phyloP scores from a whole-genome alignment of 805 yeast genomes.

The Blastobotrys parvus region DNA sequence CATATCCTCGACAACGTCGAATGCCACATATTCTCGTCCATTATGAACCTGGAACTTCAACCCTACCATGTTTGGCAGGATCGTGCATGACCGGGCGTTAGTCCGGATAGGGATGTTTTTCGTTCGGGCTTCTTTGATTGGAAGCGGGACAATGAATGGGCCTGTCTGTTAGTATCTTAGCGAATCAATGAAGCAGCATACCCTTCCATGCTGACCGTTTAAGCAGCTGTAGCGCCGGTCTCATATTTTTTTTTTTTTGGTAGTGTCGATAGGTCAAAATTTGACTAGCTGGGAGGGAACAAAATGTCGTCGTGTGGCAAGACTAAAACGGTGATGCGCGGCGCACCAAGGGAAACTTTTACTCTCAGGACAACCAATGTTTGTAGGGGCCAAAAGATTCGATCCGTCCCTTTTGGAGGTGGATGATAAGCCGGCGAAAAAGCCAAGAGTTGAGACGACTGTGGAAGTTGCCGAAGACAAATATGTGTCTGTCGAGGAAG shows the following conservation, averaged over 20 bases:
- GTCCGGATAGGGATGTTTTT: slow-evolving; percentile 85
- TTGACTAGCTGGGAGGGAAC: too few relatives aligned
- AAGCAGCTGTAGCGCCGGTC: slow-evolving; percentile 26
- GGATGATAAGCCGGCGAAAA: neutral
- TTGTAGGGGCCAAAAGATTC: slow-evolving; percentile 14
- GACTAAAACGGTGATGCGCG: too few relatives aligned
- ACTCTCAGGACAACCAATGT: slow-evolving; percentile 7
- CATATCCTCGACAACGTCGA: slow-evolving; percentile 88
- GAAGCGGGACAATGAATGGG: slow-evolving; percentile 90
- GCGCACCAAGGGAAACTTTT: neutral
- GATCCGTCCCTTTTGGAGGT: slow-evolving; percentile 14
- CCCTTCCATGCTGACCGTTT: slow-evolving; percentile 39
- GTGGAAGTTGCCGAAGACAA: slow-evolving; percentile 7
- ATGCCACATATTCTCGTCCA: slow-evolving; percentile 86
- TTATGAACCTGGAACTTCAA: slow-evolving; percentile 90
- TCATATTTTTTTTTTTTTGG: slow-evolving; percentile 19
- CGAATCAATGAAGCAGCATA: slow-evolving; percentile 9
- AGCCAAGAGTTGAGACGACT: neutral
- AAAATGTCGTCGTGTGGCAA: too few relatives aligned
- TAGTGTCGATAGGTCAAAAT: too few relatives aligned
- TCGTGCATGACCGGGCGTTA: slow-evolving; percentile 91
- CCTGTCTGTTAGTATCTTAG: slow-evolving; percentile 33
- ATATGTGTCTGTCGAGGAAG: slow-evolving; percentile 11
- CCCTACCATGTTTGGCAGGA: slow-evolving; percentile 93
- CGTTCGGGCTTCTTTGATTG: slow-evolving; percentile 76